Conservation (phyloP, 1,139 yeast genomes). For the Pichia sp. region DNA sequence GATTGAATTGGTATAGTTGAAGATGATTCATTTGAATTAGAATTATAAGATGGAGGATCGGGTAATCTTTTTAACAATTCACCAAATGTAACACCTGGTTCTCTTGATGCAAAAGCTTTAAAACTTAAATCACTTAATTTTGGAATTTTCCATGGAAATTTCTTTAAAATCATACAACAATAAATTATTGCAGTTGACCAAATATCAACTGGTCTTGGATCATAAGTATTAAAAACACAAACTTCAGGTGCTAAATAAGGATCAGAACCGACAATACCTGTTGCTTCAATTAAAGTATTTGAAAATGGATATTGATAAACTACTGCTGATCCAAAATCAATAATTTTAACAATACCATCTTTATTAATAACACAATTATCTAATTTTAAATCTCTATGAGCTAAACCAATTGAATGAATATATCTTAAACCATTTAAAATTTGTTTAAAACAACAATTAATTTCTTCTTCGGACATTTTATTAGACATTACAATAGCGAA, state of each 20-base stretch:
- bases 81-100: constrained; percentile 33
- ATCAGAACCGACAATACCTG: constrained; percentile 95
- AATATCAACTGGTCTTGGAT: constrained; percentile 88
- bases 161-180: constrained; percentile 89
- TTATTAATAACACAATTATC: constrained; percentile 90
- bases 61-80: constrained; percentile 32
- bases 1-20: constrained; percentile 1
- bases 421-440: constrained; percentile 77
- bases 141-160: constrained; percentile 98
- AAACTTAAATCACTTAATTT: constrained; percentile 81
- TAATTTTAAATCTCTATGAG: constrained; percentile 90
- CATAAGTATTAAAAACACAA: constrained; percentile 64
- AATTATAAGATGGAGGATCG: constrained; percentile 29
- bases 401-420: constrained; percentile 81
- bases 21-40: constrained; percentile 7
- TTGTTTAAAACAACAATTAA: constrained; percentile 87
- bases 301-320: constrained; percentile 92
- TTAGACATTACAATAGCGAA: constrained; percentile 98
- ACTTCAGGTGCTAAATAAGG: constrained; percentile 98
- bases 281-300: constrained; percentile 68
- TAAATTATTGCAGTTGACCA: constrained; percentile 96
- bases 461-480: constrained; percentile 76
- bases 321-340: constrained; percentile 95
- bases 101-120: constrained; percentile 55
- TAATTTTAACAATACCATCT: constrained; percentile 82